Conservation (phyloP, 2,329 filamentous ascomycete genomes). For the Beauveria scarabaeidicola region DNA sequence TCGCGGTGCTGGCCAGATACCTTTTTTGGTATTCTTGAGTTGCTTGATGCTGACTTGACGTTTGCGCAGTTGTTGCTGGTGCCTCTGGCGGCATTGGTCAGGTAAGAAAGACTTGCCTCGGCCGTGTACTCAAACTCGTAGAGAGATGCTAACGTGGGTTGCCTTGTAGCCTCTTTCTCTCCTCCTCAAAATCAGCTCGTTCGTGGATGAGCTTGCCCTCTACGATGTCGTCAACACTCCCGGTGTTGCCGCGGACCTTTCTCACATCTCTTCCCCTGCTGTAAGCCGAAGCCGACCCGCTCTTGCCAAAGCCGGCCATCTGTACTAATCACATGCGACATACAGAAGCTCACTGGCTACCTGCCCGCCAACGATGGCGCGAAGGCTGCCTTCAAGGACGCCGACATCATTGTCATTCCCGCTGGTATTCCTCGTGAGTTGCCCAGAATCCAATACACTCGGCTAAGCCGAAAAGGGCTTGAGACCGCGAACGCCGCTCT, state of each 20-base stretch:
- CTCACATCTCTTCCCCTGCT: conserved; percentile 89
- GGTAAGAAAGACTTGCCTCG: conserved; percentile 38
- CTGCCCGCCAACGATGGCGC: conserved; percentile 79
- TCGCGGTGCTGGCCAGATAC: not conserved
- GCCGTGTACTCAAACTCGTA: not conserved
- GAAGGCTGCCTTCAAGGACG: conserved; percentile 81
- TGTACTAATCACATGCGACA: conserved; percentile 9
- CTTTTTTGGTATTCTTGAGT: not conserved
- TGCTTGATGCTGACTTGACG: conserved; percentile 10
- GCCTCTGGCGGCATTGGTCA: conserved; percentile 98
- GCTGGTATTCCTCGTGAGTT: conserved; percentile 91
- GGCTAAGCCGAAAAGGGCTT: not conserved
- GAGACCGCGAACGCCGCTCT: not conserved
- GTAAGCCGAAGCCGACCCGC: conserved; percentile 38
- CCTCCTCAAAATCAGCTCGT: conserved; percentile 82
- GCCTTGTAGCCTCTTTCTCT: conserved; percentile 75
- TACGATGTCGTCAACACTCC: conserved; percentile 99
- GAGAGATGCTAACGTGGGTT: conserved; percentile 16
- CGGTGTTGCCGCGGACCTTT: conserved; percentile 91
- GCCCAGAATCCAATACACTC: not conserved
- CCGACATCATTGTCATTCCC: conserved; percentile 93
- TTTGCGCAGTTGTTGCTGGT: conserved; percentile 67
- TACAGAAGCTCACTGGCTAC: conserved; percentile 75
- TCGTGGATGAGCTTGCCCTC: conserved; percentile 85
- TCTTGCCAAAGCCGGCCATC: not conserved